Evolutionary conservation across 108 stramenopile species (phyloP).

Genomic region (Thalassiosira profunda): DNA sequence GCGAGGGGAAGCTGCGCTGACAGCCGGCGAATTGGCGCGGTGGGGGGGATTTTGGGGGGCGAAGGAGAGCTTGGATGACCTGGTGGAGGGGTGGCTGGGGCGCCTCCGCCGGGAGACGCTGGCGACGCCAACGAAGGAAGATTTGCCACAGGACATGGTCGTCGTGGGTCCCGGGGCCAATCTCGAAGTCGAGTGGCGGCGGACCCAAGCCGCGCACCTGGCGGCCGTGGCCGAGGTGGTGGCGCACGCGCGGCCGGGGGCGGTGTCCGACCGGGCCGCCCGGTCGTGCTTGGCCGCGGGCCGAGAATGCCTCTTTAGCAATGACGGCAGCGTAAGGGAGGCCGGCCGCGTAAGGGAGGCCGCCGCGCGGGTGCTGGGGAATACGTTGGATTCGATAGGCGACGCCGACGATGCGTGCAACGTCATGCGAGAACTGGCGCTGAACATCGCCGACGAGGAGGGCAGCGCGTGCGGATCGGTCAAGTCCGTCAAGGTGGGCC

Average conservation of each 20-base stretch:
- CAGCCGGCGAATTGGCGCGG: constrained; percentile 38
- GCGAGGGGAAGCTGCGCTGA: constrained; percentile 34
- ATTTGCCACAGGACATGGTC: constrained; percentile 43
- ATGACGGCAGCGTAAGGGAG: constrained; percentile 26
- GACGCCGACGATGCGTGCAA: constrained; percentile 46
- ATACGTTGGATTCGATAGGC: constrained; percentile 35
- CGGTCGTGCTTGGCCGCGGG: constrained; percentile 34
- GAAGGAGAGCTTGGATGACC: constrained; percentile 28
- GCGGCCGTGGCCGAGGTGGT: constrained; percentile 29
- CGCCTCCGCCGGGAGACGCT: constrained; percentile 18
- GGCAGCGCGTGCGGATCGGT: constrained; percentile 7
- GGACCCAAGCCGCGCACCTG: constrained; percentile 23
- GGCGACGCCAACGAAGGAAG: no score
- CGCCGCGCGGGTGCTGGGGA: constrained; percentile 40
- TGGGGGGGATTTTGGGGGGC: constrained; percentile 52
- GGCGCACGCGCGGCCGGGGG: constrained; percentile 17
- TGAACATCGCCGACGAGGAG: constrained; percentile 33
- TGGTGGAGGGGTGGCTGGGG: constrained; percentile 36
- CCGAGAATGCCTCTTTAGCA: constrained; percentile 36
- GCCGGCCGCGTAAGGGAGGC: constrained; percentile 43
- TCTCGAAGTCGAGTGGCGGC: constrained; percentile 9
- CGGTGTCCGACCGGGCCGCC: constrained; percentile 38
- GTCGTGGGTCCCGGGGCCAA: constrained; percentile 36
- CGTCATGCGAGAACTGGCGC: constrained; percentile 42
- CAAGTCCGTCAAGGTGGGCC: constrained; percentile 1